Evolutionary conservation across 768 basidiomycete species (phyloP).

Genomic region (Panaeolus cyanescens): DNA sequence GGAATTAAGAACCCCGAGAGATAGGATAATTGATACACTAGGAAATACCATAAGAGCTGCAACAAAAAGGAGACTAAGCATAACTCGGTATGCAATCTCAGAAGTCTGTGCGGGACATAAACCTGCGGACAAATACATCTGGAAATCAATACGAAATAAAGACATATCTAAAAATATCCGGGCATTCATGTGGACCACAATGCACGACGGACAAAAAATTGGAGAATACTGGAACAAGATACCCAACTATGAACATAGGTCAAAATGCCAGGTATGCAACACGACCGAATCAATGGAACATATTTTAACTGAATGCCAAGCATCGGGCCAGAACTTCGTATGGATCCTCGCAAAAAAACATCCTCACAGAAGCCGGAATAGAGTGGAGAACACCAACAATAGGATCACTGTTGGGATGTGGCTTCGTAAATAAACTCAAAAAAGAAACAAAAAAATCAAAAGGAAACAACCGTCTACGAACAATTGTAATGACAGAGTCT

Average conservation of each 20-base stretch:
- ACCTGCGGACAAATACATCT: conserved; percentile 8
- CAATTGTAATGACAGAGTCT: conserved; percentile 2
- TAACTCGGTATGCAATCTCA: no score
- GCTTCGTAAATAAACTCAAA: not conserved
- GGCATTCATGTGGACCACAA: conserved; percentile 14
- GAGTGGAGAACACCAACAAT: not conserved
- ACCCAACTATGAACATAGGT: conserved; percentile 10
- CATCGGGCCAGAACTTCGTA: conserved; percentile 15
- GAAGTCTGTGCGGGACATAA: no score
- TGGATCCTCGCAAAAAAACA: not conserved
- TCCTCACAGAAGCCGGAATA: not conserved
- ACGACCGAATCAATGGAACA: conserved; percentile 23
- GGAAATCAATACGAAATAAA: conserved; percentile 5
- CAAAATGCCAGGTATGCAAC: conserved; percentile 16
- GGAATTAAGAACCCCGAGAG: no score
- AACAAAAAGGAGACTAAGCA: no score
- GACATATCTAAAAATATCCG: conserved; percentile 9
- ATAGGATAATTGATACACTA: no score
- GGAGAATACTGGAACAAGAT: conserved; percentile 27
- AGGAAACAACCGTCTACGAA: not conserved
- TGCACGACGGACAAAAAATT: conserved; percentile 21
- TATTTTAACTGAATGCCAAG: conserved; percentile 19
- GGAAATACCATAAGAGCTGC: no score
- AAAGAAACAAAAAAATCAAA: not conserved
- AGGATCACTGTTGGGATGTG: not conserved